phyloP scores from a whole-genome alignment of 768 basidiomycete genomes.

The Tulasnella calospora region DNA sequence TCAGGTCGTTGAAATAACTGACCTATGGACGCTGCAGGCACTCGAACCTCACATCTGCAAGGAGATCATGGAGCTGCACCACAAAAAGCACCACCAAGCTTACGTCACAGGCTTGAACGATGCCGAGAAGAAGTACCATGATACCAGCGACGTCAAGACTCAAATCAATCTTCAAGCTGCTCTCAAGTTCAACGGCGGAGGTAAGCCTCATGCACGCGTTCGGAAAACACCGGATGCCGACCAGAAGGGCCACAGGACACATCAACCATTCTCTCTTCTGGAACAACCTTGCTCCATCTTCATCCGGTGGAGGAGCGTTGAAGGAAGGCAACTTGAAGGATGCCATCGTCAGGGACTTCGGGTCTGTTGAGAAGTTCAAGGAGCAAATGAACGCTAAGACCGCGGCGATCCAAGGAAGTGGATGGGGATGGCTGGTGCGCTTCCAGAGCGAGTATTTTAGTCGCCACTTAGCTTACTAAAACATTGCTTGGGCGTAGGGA shows the following conservation, averaged over 20 bases:
- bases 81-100: constrained; percentile 72
- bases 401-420: constrained; percentile 90
- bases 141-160: constrained; percentile 56
- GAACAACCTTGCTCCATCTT: constrained; percentile 85
- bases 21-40: constrained; percentile 45
- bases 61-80: constrained; percentile 92
- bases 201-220: constrained; percentile 35
- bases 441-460: constrained; percentile 29
- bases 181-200: constrained; percentile 97
- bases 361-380: constrained; percentile 81
- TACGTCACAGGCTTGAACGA: constrained; percentile 95
- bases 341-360: constrained; percentile 76
- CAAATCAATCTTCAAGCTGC: constrained; percentile 83
- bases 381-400: constrained; percentile 80
- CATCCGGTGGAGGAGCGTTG: constrained; percentile 59
- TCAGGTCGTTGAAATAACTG: background rate
- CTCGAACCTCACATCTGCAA: constrained; percentile 88
- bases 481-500: constrained; percentile 45
- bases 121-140: constrained; percentile 77
- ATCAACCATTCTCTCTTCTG: constrained; percentile 97
- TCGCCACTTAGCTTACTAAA: background rate
- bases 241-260: constrained; percentile 50
- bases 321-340: constrained; percentile 63
- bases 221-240: background rate
- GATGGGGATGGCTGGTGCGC: constrained; percentile 96